A percentile compares a stretch with the other conserved stretches of the same genome.
Conservation (phyloP, 441 rosid species). For the Bruguiera hainesii region DNA sequence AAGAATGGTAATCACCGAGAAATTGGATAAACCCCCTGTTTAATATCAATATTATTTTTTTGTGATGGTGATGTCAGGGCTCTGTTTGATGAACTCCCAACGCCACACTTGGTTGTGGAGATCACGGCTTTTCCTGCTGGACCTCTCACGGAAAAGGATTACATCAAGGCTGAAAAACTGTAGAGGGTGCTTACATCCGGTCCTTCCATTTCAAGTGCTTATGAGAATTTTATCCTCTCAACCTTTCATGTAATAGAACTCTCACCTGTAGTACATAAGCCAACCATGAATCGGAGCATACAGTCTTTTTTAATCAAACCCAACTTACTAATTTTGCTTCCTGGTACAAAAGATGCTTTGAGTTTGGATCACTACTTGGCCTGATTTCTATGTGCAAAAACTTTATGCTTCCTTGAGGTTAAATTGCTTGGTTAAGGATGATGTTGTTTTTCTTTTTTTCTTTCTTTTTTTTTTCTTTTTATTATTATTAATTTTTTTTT, state of each 20-base stretch:
- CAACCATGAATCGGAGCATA: constrained; percentile 8
- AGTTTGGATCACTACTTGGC: not conserved
- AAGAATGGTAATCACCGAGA: too few relatives aligned
- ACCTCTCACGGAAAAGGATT: constrained; percentile 70
- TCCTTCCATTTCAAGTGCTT: constrained; percentile 47
- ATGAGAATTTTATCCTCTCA: not conserved
- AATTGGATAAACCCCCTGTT: too few relatives aligned
- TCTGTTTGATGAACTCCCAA: constrained; percentile 87
- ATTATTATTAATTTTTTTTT: too few relatives aligned
- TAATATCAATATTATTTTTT: too few relatives aligned
- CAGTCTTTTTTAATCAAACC: not conserved
- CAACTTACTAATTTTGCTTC: too few relatives aligned
- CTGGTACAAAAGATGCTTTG: not conserved
- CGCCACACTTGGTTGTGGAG: constrained; percentile 75
- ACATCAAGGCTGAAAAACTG: constrained; percentile 79
- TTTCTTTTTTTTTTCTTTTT: too few relatives aligned
- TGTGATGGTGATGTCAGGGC: constrained; percentile 57
- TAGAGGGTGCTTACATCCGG: constrained; percentile 78
- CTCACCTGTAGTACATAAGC: constrained; percentile 26
- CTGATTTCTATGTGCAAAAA: too few relatives aligned
- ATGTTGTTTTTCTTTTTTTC: too few relatives aligned
- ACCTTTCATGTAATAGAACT: constrained; percentile 11
- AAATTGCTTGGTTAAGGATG: too few relatives aligned
- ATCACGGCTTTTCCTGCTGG: constrained; percentile 88
- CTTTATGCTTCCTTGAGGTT: too few relatives aligned